phyloP scores from a whole-genome alignment of 768 basidiomycete species.

The Austroboletus eburneus region DNA sequence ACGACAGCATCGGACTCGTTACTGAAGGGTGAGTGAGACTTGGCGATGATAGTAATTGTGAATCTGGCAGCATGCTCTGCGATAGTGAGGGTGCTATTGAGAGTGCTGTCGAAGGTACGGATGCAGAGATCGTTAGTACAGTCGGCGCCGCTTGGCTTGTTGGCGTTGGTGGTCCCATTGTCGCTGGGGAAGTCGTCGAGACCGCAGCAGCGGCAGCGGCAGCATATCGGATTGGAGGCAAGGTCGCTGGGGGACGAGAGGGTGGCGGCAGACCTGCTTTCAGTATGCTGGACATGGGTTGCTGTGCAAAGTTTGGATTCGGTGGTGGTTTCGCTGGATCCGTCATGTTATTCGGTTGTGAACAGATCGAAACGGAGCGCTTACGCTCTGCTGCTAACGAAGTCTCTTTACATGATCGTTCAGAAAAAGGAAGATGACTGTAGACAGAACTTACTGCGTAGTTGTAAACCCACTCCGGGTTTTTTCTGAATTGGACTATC shows the following conservation, averaged over 20 bases:
- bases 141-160: conserved; percentile 39
- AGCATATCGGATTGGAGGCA: conserved; percentile 86
- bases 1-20: conserved; percentile 79
- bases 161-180: conserved; percentile 22
- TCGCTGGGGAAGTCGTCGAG: conserved; percentile 20
- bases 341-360: conserved; percentile 3
- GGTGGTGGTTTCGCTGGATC: conserved; percentile 60
- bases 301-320: conserved; percentile 75
- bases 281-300: conserved; percentile 71
- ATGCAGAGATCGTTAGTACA: conserved; percentile 27
- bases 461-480: conserved; percentile 52
- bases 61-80: conserved; percentile 32
- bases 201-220: conserved; percentile 71
- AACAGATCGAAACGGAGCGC: conserved; percentile 14
- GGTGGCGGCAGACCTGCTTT: conserved; percentile 66
- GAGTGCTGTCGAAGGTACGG: conserved; percentile 37
- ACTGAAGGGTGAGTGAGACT: conserved; percentile 83
- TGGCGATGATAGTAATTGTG: conserved; percentile 57
- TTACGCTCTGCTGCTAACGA: conserved; percentile 61
- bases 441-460: conserved; percentile 60
- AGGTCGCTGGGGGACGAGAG: conserved; percentile 45
- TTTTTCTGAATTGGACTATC: conserved; percentile 82
- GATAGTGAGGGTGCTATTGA: conserved; percentile 36
- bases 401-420: conserved; percentile 45
- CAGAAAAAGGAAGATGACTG: conserved; percentile 8